phyloP scores from a whole-genome alignment of 176 grass and related monocot species.

The Thalia dealbata region DNA sequence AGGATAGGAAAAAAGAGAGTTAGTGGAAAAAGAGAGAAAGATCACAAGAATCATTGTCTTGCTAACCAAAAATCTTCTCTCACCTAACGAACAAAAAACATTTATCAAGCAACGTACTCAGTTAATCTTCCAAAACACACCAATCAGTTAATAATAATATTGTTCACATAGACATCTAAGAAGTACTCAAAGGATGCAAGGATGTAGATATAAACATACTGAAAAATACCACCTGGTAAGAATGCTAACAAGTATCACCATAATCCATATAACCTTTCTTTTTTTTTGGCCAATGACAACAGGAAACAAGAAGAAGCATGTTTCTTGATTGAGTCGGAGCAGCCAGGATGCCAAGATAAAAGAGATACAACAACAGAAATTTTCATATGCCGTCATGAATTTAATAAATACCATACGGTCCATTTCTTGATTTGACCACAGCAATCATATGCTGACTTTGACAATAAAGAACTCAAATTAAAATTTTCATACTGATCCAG shows the following conservation, averaged over 20 bases:
- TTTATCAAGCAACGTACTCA: not conserved
- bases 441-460: not conserved
- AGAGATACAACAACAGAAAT: not conserved
- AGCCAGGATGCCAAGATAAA: not conserved
- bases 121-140: not conserved
- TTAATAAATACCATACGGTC: not conserved
- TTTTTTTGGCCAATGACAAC: not conserved
- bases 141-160: not conserved
- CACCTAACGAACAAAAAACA: not conserved
- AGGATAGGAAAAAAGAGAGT: too few relatives aligned
- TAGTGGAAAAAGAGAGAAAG: too few relatives aligned
- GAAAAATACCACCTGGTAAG: not conserved
- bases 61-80: not conserved
- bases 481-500: not conserved
- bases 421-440: not conserved
- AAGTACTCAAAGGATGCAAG: not conserved
- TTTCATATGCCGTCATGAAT: not conserved
- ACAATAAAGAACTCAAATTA: not conserved
- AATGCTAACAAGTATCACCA: not conserved
- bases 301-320: not conserved
- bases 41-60: not conserved
- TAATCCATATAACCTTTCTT: too few relatives aligned
- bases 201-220: not conserved
- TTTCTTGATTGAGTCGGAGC: not conserved
- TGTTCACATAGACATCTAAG: not conserved